phyloP scores from a whole-genome alignment of 1,139 yeast species.

The Candida pseudocylindracea region DNA sequence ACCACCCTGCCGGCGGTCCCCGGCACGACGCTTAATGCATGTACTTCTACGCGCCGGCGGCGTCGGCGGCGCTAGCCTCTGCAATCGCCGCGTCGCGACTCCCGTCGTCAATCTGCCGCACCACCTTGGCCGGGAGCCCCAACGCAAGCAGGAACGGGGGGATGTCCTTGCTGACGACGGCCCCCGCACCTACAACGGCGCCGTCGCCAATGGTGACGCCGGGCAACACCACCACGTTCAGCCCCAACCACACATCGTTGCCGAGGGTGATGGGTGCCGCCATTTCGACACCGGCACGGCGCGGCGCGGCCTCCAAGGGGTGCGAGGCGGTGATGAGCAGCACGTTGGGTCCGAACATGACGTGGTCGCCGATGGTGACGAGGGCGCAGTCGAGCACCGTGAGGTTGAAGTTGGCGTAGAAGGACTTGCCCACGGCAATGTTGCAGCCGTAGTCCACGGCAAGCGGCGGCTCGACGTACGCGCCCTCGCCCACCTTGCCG shows the following conservation, averaged over 20 bases:
- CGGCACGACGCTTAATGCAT: too few relatives aligned
- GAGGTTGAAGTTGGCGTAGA: constrained; percentile 30
- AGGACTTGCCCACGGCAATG: constrained; percentile 21
- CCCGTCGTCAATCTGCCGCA: constrained; percentile 6
- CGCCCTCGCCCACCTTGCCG: constrained; percentile 17
- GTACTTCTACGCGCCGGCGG: too few relatives aligned
- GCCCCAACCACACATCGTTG: constrained; percentile 46
- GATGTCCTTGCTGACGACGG: constrained; percentile 33
- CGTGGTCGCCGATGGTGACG: constrained; percentile 38
- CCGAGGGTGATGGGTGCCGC: constrained; percentile 37
- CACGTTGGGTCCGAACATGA: constrained; percentile 42
- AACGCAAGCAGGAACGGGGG: constrained; percentile 29
- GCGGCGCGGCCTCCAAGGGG: constrained; percentile 25
- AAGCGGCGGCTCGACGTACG: constrained; percentile 29
- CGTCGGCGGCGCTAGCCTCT: too few relatives aligned
- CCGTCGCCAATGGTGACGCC: constrained; percentile 48
- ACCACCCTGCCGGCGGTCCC: too few relatives aligned
- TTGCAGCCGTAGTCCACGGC: constrained; percentile 38
- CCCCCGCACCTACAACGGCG: constrained; percentile 45
- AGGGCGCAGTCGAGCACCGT: constrained; percentile 37
- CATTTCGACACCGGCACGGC: constrained; percentile 23
- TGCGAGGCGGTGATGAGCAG: constrained; percentile 41
- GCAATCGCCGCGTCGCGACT: too few relatives aligned
- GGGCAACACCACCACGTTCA: constrained; percentile 28
- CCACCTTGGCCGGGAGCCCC: constrained; percentile 37